Base-by-base conservation (phyloP, 352 stramenopile species). In the Phytophthora sp. region DNA sequence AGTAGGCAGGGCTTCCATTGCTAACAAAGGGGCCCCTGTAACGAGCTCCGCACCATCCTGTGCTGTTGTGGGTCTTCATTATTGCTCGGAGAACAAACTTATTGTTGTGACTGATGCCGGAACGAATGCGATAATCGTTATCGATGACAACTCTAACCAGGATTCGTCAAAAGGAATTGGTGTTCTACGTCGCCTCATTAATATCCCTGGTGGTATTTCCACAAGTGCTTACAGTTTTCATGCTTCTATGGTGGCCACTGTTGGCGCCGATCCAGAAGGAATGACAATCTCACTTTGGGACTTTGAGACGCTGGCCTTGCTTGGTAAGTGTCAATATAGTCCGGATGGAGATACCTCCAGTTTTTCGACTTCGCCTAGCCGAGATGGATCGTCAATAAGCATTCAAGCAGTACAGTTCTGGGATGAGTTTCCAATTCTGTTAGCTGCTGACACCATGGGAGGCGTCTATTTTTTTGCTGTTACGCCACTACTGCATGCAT, bases 61-160 rank as follows among this genome's bases (percentile, higher is more conserved):
- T 38, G 76, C 74, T 26, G 72, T 91, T 13, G 67, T 82, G 5
- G 76, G 79, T 2, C 32, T 92, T 2, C 81, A 92, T 32, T 92
- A 92, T 53, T 90, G 82, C 61, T 91, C 81, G 0, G 75, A 77
- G 7, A 92, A 92, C 63, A 92, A 90, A 49, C 68, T 92, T 5
- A 75, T 92, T 15, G 63, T 92, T 28, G 60, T 73, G 2, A 72
- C 78, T 0, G 77, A 89, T 27, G 56, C 72, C 3, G 63, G 77
- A 15, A 70, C 57, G 0, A 78, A 75, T 24, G 72, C 77, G 17
- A 90, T 91, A 26, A 38, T 81, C 23, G 62, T 93, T 18, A 75
- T 96, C 21, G 82, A 92, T 45, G 82, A 94, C 35, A 84, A 82
- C 62, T 72, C 59, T 1, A 82, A 76, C 23, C 74, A 77, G 31